A percentile compares a stretch with the other conserved stretches of the same genome.
Conservation (phyloP, 768 basidiomycete species). For the Tylopilus intermedius region DNA sequence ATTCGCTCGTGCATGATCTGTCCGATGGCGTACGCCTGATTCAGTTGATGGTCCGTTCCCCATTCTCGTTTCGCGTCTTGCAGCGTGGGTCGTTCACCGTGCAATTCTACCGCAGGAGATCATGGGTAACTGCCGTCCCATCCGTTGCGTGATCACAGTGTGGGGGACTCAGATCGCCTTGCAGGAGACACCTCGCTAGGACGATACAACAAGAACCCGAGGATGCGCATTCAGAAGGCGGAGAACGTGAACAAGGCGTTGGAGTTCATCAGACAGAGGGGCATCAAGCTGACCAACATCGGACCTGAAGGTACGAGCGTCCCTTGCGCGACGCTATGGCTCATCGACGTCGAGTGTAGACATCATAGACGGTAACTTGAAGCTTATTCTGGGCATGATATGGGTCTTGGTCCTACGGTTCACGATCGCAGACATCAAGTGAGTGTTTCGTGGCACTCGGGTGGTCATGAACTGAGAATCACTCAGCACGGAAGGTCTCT, state of each 20-base stretch:
- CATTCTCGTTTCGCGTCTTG: not conserved
- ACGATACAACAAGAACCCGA: constrained; percentile 85
- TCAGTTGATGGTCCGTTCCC: constrained; percentile 74
- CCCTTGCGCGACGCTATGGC: not conserved
- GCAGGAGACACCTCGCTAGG: constrained; percentile 87
- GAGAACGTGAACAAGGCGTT: constrained; percentile 98
- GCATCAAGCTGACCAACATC: constrained; percentile 95
- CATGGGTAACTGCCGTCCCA: constrained; percentile 59
- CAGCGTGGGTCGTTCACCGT: not conserved
- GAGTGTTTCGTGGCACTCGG: constrained; percentile 23
- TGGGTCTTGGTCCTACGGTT: constrained; percentile 97
- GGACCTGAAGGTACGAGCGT: constrained; percentile 76
- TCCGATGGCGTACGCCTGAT: constrained; percentile 94
- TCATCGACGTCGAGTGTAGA: constrained; percentile 44
- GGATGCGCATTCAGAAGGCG: constrained; percentile 92
- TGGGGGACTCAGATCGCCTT: constrained; percentile 7
- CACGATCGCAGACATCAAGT: constrained; percentile 98
- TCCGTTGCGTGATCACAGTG: not conserved
- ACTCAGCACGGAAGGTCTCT: constrained; percentile 91
- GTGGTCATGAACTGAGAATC: constrained; percentile 9
- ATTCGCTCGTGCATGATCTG: constrained; percentile 82
- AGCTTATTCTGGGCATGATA: constrained; percentile 98
- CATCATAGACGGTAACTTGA: constrained; percentile 97
- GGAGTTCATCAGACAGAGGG: constrained; percentile 89
- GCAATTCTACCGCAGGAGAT: constrained; percentile 64